These are phyloP conservation scores for Gymnopilus junonius DNA, from an alignment of 768 basidiomycete genomes.

Conservation along the genomic window DNA sequence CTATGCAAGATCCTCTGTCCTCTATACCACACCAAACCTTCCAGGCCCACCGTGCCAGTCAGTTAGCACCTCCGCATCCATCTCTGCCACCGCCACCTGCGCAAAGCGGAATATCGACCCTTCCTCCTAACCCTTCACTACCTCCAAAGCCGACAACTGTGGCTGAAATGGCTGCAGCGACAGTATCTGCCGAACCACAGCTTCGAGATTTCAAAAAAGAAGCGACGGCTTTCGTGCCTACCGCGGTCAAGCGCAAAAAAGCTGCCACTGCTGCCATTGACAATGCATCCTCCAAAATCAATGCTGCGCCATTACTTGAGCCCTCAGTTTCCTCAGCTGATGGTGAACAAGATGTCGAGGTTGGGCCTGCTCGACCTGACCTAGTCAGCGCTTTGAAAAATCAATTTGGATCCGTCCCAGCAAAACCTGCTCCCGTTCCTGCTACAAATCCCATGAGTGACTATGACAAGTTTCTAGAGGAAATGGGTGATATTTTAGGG, in stretches of 20 bases:
- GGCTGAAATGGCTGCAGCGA: constrained; percentile 56
- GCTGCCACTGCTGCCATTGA: constrained; percentile 29
- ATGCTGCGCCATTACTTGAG: constrained; percentile 66
- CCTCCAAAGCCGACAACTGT: constrained; percentile 39
- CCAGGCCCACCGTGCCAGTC: constrained; percentile 68
- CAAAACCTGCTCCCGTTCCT: constrained; percentile 23
- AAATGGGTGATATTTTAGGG: constrained; percentile 70
- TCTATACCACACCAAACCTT: constrained; percentile 79
- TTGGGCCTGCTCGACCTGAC: constrained; percentile 60
- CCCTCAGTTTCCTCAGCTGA: constrained; percentile 26
- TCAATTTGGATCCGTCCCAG: constrained; percentile 55
- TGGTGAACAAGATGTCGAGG: constrained; percentile 31
- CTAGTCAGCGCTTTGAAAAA: constrained; percentile 63
- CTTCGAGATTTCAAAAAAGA: constrained; percentile 95
- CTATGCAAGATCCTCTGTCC: constrained; percentile 78
- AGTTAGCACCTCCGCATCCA: constrained; percentile 39
- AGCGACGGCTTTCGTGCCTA: constrained; percentile 89
- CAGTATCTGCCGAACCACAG: constrained; percentile 83
- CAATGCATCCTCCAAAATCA: constrained; percentile 44
- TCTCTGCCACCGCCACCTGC: constrained; percentile 48
- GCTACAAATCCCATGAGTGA: constrained; percentile 59
- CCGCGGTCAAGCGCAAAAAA: constrained; percentile 79
- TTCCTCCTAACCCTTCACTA: constrained; percentile 32
- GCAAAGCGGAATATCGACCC: constrained; percentile 19
- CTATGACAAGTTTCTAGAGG: constrained; percentile 78